phyloP scores from a whole-genome alignment of 169 alveolate genomes.

The Theileria sp. region DNA sequence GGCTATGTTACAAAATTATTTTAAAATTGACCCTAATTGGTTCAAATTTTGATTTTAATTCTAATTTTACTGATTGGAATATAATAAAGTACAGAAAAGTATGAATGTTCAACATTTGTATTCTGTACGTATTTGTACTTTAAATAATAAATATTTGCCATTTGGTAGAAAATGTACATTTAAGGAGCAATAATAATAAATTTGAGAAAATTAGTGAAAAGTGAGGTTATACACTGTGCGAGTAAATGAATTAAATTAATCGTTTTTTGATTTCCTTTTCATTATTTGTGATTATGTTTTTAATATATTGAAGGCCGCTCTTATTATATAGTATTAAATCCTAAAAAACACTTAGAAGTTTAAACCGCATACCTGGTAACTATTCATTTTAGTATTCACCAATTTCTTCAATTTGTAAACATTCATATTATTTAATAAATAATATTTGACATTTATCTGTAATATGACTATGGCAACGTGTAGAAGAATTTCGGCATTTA shows the following conservation, averaged over 20 bases:
- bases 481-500: not conserved
- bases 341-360: not conserved
- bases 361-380: not conserved
- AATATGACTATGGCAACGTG: not conserved
- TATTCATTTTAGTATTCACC: not conserved
- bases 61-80: not conserved
- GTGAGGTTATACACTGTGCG: not conserved
- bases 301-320: not conserved
- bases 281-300: not conserved
- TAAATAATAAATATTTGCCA: not conserved
- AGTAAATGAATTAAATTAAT: not conserved
- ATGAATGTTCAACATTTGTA: not conserved
- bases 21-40: not conserved
- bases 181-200: not conserved
- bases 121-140: not conserved
- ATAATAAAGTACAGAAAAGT: not conserved
- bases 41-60: not conserved
- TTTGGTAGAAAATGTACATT: not conserved
- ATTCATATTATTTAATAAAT: conserved; percentile 3
- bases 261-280: not conserved
- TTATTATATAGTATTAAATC: not conserved
- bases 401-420: not conserved
- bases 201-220: not conserved
- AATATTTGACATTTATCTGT: conserved; percentile 1
- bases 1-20: not conserved